Evolutionary conservation across 1,284 basidiomycete genomes (phyloP), one percentile per base, ranked within the genome.

Genomic region (Sanguinoderma infundibulare): DNA sequence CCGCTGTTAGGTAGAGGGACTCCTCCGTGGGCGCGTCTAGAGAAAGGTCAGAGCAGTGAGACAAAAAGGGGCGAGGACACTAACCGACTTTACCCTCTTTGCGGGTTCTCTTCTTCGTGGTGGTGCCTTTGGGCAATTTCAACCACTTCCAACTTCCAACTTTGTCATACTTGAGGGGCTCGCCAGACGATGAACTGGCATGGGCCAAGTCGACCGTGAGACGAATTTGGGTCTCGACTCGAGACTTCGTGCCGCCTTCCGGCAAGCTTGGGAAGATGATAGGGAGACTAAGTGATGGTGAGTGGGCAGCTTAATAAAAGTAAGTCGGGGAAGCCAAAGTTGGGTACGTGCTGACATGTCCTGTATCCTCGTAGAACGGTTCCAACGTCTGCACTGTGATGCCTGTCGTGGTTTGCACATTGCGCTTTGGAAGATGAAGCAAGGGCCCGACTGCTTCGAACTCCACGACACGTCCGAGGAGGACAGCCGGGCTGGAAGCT

Each of bases 171-270:
- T 84, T 86, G 67, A 76, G 74, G 7, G 85, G 81, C 62, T 90
- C 86, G 10, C 71, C 75, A 1, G 83, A 80, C 4, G 87, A 84
- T 5, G 87, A 82, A 68, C 81, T 87, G 17, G 85, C 79, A 66
- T 87, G 85, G 15, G 90, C 89, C 53, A 95, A 80, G 70, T 92
- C 89, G 53, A 95, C 80, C 10, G 87, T 87, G 39, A 95, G 84
- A 70, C 94, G 87, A 55, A 96, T 88, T 79, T 96, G 95, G 0
- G 95, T 98, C 75, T 98, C 96, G 24, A 98, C 95, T 26, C 95
- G 87, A 53, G 93, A 95, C 77, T 97, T 96, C n/a, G 95, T 91
- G 28, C 95, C 95, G 40, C 81, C 78, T 67, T 89, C 84, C 9
- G 95, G 94, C 44, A 98, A 86, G 69, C 89, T 94, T 40, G 95